Evolutionary conservation across 768 basidiomycete genomes (phyloP), one percentile per base, ranked within the genome.

Genomic region (Russula sp.): DNA sequence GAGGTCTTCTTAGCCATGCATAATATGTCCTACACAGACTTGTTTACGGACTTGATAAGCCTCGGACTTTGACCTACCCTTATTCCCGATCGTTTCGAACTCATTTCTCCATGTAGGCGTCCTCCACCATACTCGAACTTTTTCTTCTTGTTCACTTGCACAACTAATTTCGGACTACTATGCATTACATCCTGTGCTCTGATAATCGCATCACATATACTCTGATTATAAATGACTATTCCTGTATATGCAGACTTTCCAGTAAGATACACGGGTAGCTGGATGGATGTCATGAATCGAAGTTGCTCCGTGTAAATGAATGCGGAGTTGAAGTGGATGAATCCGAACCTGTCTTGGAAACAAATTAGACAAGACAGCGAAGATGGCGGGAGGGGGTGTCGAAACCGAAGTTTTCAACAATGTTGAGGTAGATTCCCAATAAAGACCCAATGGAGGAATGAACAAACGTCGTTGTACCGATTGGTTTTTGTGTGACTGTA

Each of bases 1-100:
- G 85, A 59, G 79, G 84, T 49, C 77, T 93, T 62, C 77, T 90
- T 34, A 79, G 77, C 63, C 67, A 69, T 40, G 62, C 66, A 32
- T 69, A 59, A 57, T 49, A 49, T 22, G 18, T 40, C 44, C n/a
- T n/a, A 38, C 38, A 46, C n/a, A 22, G 22, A 48, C 9, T 59
- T 49, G 13, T 55, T 42, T 52, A 54, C 34, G 59, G 64, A 67
- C 67, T 61, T 57, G 13, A 61, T 52, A 65, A 57, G 64, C 64
- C 22, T 52, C n/a, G 64, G 59, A 65, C 64, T 61, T 64, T 48
- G 57, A 36, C 38, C 18, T 55, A 3, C 46, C 58, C 3, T 42
- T 24, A 38, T 14, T 30, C 22, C 30, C 24, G 3, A 22, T 53
- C 63, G 40, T 58, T 59, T 53, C 14, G 51, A 36, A 22, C 22